Conservation (phyloP, 1,139 yeast genomes). For the Zygosaccharomyces sapae region DNA sequence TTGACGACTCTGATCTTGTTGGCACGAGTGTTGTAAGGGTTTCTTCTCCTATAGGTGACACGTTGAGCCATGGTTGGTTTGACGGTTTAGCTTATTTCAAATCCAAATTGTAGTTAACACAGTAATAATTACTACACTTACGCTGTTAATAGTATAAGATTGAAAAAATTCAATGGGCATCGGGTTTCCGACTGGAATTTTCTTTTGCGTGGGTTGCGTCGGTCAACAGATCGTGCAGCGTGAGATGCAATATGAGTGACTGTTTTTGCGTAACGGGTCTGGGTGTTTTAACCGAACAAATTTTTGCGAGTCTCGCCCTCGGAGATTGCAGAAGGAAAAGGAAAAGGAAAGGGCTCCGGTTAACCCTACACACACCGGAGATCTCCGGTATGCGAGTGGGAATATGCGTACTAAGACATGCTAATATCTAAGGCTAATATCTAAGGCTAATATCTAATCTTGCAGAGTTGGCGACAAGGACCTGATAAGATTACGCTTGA, state of each 20-base stretch:
- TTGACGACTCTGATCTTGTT: conserved; percentile 99
- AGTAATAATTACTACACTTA: background rate
- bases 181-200: conserved; percentile 1
- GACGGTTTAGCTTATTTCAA: conserved; percentile 9
- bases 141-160: background rate
- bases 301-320: background rate
- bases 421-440: too few relatives aligned
- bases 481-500: too few relatives aligned
- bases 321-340: background rate
- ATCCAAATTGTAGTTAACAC: too few relatives aligned
- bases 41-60: conserved; percentile 78
- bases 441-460: too few relatives aligned
- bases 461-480: too few relatives aligned
- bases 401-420: too few relatives aligned
- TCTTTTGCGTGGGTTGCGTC: conserved; percentile 3
- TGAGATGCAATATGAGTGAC: background rate
- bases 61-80: conserved; percentile 65
- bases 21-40: conserved; percentile 96
- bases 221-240: background rate
- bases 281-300: too few relatives aligned
- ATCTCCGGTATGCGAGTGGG: too few relatives aligned
- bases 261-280: too few relatives aligned
- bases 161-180: background rate
- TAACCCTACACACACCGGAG: too few relatives aligned
- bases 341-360: too few relatives aligned